Evolutionary conservation across 768 basidiomycete genomes (phyloP).

Genomic region (Lactarius trivialis): DNA sequence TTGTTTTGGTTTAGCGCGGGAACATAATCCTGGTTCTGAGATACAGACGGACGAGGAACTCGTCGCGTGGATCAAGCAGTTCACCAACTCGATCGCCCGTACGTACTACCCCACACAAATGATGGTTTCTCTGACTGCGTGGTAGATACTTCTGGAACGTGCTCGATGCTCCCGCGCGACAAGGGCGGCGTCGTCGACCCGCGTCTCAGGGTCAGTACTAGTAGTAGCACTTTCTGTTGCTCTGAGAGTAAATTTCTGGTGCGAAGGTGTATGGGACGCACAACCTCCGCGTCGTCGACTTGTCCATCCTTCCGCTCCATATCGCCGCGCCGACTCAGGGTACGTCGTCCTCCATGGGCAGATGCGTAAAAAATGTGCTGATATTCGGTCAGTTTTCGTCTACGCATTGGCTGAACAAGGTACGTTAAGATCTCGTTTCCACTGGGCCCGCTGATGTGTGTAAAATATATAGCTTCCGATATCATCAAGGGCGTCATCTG

Average conservation of each 20-base stretch:
- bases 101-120: neutral
- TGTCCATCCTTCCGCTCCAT: slow-evolving; percentile 49
- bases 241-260: neutral
- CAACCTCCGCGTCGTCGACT: slow-evolving; percentile 49
- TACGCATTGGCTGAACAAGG: slow-evolving; percentile 46
- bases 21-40: no score
- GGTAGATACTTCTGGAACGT: slow-evolving; percentile 42
- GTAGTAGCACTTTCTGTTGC: rapidly evolving
- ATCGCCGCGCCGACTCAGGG: slow-evolving; percentile 43
- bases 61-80: no score
- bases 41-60: no score
- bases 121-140: neutral
- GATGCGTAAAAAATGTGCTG: neutral
- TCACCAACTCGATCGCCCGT: slow-evolving; percentile 9
- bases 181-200: slow-evolving; percentile 48
- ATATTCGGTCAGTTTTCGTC: slow-evolving; percentile 26
- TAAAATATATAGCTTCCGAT: slow-evolving; percentile 25
- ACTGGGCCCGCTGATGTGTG: neutral
- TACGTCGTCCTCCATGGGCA: slow-evolving; percentile 22
- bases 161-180: slow-evolving; percentile 48
- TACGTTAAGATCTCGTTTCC: slow-evolving; percentile 15
- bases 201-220: slow-evolving; percentile 36
- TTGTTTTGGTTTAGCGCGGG: no score
- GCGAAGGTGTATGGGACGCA: slow-evolving; percentile 48
- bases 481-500: slow-evolving; percentile 27